Percentiles rank a stretch among this genome's conserved stretches.
Evolutionary conservation across 2,329 filamentous ascomycete species (phyloP).

Genomic region (Trichoderma pleuroti): DNA sequence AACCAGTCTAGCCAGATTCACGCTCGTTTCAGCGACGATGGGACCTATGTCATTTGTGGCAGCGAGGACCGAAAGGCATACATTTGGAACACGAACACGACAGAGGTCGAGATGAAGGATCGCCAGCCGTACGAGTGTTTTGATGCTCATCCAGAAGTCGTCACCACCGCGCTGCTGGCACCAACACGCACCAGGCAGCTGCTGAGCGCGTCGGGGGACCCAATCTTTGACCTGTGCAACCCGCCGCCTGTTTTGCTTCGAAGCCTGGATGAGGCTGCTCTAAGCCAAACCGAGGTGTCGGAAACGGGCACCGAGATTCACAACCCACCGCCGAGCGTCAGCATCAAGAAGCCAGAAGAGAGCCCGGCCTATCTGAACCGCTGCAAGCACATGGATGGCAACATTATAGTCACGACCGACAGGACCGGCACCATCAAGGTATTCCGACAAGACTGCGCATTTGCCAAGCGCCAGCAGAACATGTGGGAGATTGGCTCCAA

Average conservation of each 20-base stretch:
- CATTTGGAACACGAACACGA: slow-evolving; percentile 64
- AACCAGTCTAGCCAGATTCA: slow-evolving; percentile 89
- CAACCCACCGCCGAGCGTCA: slow-evolving; percentile 26
- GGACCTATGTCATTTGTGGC: slow-evolving; percentile 81
- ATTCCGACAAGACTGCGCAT: slow-evolving; percentile 92
- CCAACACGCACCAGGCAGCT: slow-evolving; percentile 74
- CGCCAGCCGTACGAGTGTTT: slow-evolving; percentile 85
- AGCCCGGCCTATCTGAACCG: slow-evolving; percentile 75
- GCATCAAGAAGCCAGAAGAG: slow-evolving; percentile 54
- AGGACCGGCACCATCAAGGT: slow-evolving; percentile 87
- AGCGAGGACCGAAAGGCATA: slow-evolving; percentile 90
- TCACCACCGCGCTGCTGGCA: slow-evolving; percentile 84
- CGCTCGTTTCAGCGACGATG: slow-evolving; percentile 84
- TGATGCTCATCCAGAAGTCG: slow-evolving; percentile 82
- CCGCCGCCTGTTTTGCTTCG: slow-evolving; percentile 83
- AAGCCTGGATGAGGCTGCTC: slow-evolving; percentile 61
- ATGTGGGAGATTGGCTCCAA: slow-evolving; percentile 74
- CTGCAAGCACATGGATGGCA: slow-evolving; percentile 71
- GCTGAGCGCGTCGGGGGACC: slow-evolving; percentile 78
- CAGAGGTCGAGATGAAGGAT: slow-evolving; percentile 65
- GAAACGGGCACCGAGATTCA: slow-evolving; percentile 34
- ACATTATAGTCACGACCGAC: slow-evolving; percentile 90
- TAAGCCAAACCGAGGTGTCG: slow-evolving; percentile 40
- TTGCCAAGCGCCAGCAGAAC: slow-evolving; percentile 69
- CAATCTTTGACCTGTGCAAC: slow-evolving; percentile 95